Evolutionary conservation across 2,329 filamentous ascomycete genomes (phyloP), one percentile per base, ranked within the genome.

Genomic region (Cercospora brassicicola): DNA sequence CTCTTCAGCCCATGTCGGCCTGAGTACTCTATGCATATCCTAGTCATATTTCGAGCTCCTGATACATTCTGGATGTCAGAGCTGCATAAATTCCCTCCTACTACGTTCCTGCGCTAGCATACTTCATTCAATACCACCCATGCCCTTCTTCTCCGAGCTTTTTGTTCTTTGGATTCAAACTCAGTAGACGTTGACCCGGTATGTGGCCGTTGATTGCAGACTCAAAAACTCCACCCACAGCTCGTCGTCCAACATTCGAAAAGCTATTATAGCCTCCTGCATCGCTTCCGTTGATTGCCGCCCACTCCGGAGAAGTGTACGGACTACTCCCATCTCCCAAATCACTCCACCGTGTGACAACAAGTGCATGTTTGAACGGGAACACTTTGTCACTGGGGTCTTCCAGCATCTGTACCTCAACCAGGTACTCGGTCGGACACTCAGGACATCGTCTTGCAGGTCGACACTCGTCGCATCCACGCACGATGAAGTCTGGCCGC

Each of bases 321-420:
- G 87, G 85, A 9, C 79, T 81, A 1, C 77, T 81, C 1, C 86
- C 86, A 75, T 87, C 82, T 0, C 87, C 87, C 15, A 90, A 75
- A 76, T 90, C 87, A 68, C 83, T 85, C 87, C 87, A 90, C 18
- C 87, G 78, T 7, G 87, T 89, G 4, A 89, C 84, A 4, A 87
- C 82, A 64, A 90, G 82, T 0, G 85, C 84, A 66, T 89, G 86
- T 72, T 85, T 88, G 77, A 90, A 90, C 2, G 80, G 77, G 10
- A 80, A 73, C 42, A 78, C 69, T 6, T 80, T 75, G 72, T 85
- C 80, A 30, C 74, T 73, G 26, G 67, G 62, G 69, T 89, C 87
- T 76, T 90, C 87, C 1, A 84, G 80, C 67, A 89, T 79, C 69
- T 86, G 87, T 6, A 89, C 75, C 74, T 89, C 87, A 59, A 89